Evolutionary conservation across 768 basidiomycete genomes (phyloP).

Genomic region (Termitomyces sp.): DNA sequence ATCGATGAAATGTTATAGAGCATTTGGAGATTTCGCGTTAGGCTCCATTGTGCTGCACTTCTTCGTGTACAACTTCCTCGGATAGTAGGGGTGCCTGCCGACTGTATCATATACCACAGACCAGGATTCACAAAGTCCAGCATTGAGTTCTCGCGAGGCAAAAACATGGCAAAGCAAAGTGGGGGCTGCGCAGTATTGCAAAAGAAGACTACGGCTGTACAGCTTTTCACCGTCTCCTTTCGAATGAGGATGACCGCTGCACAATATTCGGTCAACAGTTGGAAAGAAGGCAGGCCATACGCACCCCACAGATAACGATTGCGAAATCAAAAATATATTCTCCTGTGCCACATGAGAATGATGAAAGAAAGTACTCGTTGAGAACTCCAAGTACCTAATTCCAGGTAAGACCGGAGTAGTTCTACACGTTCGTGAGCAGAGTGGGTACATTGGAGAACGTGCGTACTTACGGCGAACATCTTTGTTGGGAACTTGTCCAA

Average conservation of each 20-base stretch:
- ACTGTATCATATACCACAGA: constrained; percentile 18
- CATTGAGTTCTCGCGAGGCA: background rate
- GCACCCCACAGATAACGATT: constrained; percentile 78
- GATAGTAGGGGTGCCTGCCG: constrained; percentile 40
- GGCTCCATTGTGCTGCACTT: constrained; percentile 97
- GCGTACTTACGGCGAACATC: constrained; percentile 74
- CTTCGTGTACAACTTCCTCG: constrained; percentile 98
- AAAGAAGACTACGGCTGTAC: background rate
- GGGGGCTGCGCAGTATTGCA: background rate
- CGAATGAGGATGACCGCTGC: constrained; percentile 75
- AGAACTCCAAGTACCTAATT: constrained; percentile 51
- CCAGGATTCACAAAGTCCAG: background rate
- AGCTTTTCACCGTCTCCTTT: constrained; percentile 46
- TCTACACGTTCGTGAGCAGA: constrained; percentile 40
- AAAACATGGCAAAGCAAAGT: background rate
- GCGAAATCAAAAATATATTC: constrained; percentile 89
- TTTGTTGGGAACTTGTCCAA: constrained; percentile 82
- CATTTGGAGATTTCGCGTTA: constrained; percentile 94
- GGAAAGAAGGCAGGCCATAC: constrained; percentile 24
- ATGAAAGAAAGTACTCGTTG: background rate
- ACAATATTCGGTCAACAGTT: background rate
- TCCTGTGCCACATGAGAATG: constrained; percentile 41
- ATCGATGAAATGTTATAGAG: constrained; percentile 48
- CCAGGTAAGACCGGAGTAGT: constrained; percentile 73
- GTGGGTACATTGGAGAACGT: background rate